phyloP scores from a whole-genome alignment of 1,284 basidiomycete species.

The Laetiporus sulphureus region DNA sequence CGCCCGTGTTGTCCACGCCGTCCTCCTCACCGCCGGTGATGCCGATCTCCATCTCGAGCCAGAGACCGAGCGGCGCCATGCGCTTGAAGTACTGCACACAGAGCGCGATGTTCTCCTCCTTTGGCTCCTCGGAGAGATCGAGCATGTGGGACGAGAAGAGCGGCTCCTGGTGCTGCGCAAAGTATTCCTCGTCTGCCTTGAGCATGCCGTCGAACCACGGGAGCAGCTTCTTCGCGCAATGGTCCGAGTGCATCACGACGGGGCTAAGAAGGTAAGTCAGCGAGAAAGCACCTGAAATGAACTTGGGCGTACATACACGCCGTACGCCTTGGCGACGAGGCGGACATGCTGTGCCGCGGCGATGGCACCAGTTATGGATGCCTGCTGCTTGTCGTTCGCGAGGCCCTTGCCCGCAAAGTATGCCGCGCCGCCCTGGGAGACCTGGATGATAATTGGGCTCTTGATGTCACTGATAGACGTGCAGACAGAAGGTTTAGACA shows the following conservation, averaged over 20 bases:
- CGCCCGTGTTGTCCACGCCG: slow-evolving; percentile 93
- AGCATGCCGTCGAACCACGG: slow-evolving; percentile 99
- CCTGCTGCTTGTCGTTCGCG: slow-evolving; percentile 92
- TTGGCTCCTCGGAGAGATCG: slow-evolving; percentile 96
- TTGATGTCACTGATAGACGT: slow-evolving; percentile 66
- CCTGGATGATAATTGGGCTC: slow-evolving; percentile 95
- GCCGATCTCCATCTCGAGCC: slow-evolving; percentile 99
- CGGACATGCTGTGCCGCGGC: slow-evolving; percentile 94
- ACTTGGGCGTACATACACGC: slow-evolving; percentile 58
- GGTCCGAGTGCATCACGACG: slow-evolving; percentile 97
- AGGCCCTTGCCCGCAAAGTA: slow-evolving; percentile 98
- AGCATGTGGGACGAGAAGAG: slow-evolving; percentile 99
- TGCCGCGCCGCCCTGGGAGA: slow-evolving; percentile 94
- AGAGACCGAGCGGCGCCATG: slow-evolving; percentile 89
- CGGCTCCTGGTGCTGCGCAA: slow-evolving; percentile 83
- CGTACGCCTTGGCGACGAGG: slow-evolving; percentile 82
- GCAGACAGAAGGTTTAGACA: too few species aligned
- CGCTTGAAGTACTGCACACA: slow-evolving; percentile 96
- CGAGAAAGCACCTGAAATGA: slow-evolving; percentile 1
- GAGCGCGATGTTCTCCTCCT: slow-evolving; percentile 94
- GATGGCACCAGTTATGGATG: slow-evolving; percentile 89
- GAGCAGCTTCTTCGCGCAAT: slow-evolving; percentile 97
- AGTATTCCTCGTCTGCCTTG: slow-evolving; percentile 92
- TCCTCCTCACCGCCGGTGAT: slow-evolving; percentile 99
- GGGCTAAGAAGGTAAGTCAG: slow-evolving; percentile 47